Conservation (phyloP, 1,284 basidiomycete species). For the Marasmius sp. region DNA sequence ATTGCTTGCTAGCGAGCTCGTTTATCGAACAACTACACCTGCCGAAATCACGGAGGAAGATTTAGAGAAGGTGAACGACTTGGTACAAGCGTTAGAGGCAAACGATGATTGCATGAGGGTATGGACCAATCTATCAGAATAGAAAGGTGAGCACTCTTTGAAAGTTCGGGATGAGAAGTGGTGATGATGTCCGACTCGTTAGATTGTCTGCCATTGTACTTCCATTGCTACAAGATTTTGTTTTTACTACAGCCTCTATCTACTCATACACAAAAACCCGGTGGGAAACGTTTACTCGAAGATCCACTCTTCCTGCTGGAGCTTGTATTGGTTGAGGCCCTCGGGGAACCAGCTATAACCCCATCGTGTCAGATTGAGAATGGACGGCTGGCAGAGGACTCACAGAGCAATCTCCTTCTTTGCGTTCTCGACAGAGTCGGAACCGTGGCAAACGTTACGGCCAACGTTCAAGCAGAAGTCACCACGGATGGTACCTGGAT, state of each 20-base stretch:
- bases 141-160: neutral
- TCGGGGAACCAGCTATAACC: constrained; percentile 79
- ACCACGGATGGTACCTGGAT: constrained; percentile 83
- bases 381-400: constrained; percentile 29
- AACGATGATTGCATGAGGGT: constrained; percentile 65
- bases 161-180: neutral
- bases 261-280: neutral
- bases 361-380: constrained; percentile 14
- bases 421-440: constrained; percentile 88
- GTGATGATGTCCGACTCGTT: neutral
- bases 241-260: neutral
- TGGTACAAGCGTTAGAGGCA: constrained; percentile 59
- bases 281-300: constrained; percentile 64
- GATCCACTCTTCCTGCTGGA: constrained; percentile 71
- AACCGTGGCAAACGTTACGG: constrained; percentile 94
- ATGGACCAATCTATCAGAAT: constrained; percentile 47
- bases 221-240: neutral
- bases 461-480: constrained; percentile 93
- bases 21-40: constrained; percentile 52
- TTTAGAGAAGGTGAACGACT: constrained; percentile 40
- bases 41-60: constrained; percentile 38
- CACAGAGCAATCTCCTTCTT: constrained; percentile 91
- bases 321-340: constrained; percentile 76
- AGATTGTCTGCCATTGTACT: too few relatives aligned
- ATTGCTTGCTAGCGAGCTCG: constrained; percentile 54